Evolutionary conservation across 495 filamentous ascomycete species (phyloP).

Genomic region (Podospora appendiculata): DNA sequence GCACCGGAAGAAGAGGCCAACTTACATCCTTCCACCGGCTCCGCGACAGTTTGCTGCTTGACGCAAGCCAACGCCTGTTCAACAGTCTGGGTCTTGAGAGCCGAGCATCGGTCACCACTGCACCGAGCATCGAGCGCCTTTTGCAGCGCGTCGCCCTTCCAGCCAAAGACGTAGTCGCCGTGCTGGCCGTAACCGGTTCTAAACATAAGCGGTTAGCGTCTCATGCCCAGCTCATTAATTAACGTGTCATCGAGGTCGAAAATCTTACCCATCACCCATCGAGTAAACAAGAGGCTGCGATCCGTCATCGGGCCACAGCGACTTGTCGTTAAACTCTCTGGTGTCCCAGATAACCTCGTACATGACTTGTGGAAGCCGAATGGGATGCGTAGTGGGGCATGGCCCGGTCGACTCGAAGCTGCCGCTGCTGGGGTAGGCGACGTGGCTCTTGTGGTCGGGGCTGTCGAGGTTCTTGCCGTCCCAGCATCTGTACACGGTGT

Average conservation of each 20-base stretch:
- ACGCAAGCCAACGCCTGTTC: conserved; percentile 21
- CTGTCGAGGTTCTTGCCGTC: conserved; percentile 49
- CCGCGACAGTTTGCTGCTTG: conserved; percentile 25
- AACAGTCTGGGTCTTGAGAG: conserved; percentile 23
- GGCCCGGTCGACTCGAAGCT: conserved; percentile 30
- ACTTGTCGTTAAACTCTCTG: conserved; percentile 34
- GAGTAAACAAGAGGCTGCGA: conserved; percentile 36
- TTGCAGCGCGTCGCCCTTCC: conserved; percentile 40
- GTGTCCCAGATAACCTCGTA: conserved; percentile 44
- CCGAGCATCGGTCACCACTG: conserved; percentile 30
- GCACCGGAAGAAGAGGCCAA: not conserved
- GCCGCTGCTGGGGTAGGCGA: conserved; percentile 33
- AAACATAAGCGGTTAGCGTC: not conserved
- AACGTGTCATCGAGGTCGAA: conserved; percentile 46
- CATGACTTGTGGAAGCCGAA: conserved; percentile 40
- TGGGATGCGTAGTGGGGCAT: conserved; percentile 38
- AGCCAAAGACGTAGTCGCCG: conserved; percentile 45
- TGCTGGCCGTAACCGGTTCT: conserved; percentile 36
- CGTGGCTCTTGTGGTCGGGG: conserved; percentile 43
- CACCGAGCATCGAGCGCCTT: conserved; percentile 41
- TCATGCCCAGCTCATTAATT: not conserved
- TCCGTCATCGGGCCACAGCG: conserved; percentile 35
- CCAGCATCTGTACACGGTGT: conserved; percentile 26
- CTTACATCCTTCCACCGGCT: conserved; percentile 26
- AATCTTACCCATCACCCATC: conserved; percentile 35